A percentile compares a stretch with the other conserved stretches of the same genome.
phyloP scores from a whole-genome alignment of 306 rosid genomes.

The Sophora flavescens region DNA sequence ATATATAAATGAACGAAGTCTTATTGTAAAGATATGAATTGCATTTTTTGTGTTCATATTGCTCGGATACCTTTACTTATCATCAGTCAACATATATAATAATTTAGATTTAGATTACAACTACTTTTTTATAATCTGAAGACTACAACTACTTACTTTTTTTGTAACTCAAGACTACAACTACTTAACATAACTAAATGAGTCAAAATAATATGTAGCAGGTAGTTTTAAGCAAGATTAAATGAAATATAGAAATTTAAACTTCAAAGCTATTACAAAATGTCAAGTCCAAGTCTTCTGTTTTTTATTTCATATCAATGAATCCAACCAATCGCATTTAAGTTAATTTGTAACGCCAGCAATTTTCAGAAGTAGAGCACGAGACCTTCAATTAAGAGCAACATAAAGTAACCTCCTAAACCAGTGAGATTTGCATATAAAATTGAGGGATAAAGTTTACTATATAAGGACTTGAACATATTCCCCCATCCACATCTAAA shows the following conservation, averaged over 20 bases:
- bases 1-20: too few relatives aligned
- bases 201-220: background rate
- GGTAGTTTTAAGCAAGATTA: too few relatives aligned
- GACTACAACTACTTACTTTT: too few relatives aligned
- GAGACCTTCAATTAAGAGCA: conserved; percentile 34
- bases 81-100: too few relatives aligned
- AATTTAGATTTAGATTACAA: too few relatives aligned
- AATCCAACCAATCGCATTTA: conserved; percentile 33
- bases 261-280: background rate
- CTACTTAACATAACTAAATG: too few relatives aligned
- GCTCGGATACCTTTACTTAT: too few relatives aligned
- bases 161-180: too few relatives aligned
- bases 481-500: background rate
- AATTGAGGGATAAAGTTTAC: background rate
- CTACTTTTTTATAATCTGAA: too few relatives aligned
- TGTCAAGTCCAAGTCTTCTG: background rate
- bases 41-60: too few relatives aligned
- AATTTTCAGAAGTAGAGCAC: conserved; percentile 34
- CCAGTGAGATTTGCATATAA: conserved; percentile 21
- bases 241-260: background rate
- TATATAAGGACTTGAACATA: background rate
- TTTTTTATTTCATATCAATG: background rate
- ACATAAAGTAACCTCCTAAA: conserved; percentile 43
- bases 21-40: too few relatives aligned
- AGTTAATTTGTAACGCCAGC: background rate